These are phyloP conservation scores for Monosporascus sp. DNA, from an alignment of 2,329 filamentous ascomycete species.

Conservation along the genomic window DNA sequence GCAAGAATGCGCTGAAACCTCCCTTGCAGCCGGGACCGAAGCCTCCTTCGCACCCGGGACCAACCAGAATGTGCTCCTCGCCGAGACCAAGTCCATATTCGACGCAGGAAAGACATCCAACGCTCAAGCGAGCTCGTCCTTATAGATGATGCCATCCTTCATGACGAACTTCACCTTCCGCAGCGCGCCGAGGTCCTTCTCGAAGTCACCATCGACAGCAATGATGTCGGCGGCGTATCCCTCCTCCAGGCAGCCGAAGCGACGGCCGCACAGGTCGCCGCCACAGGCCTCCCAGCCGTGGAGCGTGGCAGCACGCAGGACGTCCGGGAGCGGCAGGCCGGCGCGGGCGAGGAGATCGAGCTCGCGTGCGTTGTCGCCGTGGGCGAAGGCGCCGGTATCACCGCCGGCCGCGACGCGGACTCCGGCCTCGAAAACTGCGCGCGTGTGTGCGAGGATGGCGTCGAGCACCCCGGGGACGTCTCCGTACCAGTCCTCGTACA, in stretches of 20 bases:
- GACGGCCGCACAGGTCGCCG: slow-evolving; percentile 41
- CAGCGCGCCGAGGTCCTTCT: slow-evolving; percentile 33
- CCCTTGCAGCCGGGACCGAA: too few species aligned
- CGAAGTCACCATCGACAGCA: slow-evolving; percentile 39
- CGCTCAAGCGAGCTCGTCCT: slow-evolving; percentile 15
- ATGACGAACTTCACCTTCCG: slow-evolving; percentile 49
- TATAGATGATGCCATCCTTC: slow-evolving; percentile 50
- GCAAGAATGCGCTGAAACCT: too few species aligned
- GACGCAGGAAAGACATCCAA: not conserved
- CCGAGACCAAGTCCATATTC: too few species aligned
- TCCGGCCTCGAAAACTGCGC: slow-evolving; percentile 39
- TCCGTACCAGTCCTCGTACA: slow-evolving; percentile 29
- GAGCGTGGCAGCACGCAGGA: slow-evolving; percentile 43
- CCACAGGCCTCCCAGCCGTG: slow-evolving; percentile 53
- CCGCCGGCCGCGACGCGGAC: slow-evolving; percentile 47
- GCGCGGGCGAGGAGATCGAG: slow-evolving; percentile 48
- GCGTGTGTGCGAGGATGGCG: slow-evolving; percentile 32
- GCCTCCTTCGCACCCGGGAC: too few species aligned
- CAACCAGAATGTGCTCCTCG: not conserved
- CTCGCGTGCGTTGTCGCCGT: slow-evolving; percentile 48
- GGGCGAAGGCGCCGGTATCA: slow-evolving; percentile 47
- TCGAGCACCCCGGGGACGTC: slow-evolving; percentile 21
- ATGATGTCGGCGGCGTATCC: slow-evolving; percentile 47
- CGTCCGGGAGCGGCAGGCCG: slow-evolving; percentile 43
- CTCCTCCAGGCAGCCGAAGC: slow-evolving; percentile 46